A percentile compares a stretch with the other conserved stretches of the same genome.
phyloP scores from a whole-genome alignment of 257 asterid species.

The Ilex asprella region DNA sequence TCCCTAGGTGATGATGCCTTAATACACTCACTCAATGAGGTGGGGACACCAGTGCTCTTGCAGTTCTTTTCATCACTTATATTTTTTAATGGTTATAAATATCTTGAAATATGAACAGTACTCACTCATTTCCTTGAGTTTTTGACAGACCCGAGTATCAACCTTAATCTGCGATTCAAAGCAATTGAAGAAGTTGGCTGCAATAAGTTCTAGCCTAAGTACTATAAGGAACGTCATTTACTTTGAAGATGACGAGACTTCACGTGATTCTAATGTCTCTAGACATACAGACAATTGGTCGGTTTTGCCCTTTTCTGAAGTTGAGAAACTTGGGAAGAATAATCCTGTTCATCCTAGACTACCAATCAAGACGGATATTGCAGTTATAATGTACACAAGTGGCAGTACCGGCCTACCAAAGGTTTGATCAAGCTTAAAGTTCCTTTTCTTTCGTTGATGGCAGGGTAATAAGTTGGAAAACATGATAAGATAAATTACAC shows the following conservation, averaged over 20 bases:
- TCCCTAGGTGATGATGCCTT: conserved; percentile 89
- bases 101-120: background rate
- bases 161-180: conserved; percentile 76
- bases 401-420: conserved; percentile 95
- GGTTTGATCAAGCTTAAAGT: conserved; percentile 32
- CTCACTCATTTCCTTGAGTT: conserved; percentile 15
- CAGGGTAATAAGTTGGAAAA: too few relatives aligned
- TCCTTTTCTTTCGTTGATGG: background rate
- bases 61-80: too few relatives aligned
- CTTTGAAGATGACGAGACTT: conserved; percentile 53
- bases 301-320: conserved; percentile 56
- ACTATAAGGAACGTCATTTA: conserved; percentile 52
- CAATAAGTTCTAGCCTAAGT: conserved; percentile 53
- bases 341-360: conserved; percentile 45
- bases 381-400: conserved; percentile 94
- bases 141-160: conserved; percentile 77
- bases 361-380: conserved; percentile 75
- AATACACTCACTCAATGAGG: conserved; percentile 84
- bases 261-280: conserved; percentile 29
- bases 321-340: conserved; percentile 66
- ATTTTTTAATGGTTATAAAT: too few relatives aligned
- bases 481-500: too few relatives aligned
- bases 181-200: conserved; percentile 68
- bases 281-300: conserved; percentile 41
- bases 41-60: conserved; percentile 9